Evolutionary conservation across 176 grass and related monocot genomes (phyloP).

Genomic region (Chloris gayana): DNA sequence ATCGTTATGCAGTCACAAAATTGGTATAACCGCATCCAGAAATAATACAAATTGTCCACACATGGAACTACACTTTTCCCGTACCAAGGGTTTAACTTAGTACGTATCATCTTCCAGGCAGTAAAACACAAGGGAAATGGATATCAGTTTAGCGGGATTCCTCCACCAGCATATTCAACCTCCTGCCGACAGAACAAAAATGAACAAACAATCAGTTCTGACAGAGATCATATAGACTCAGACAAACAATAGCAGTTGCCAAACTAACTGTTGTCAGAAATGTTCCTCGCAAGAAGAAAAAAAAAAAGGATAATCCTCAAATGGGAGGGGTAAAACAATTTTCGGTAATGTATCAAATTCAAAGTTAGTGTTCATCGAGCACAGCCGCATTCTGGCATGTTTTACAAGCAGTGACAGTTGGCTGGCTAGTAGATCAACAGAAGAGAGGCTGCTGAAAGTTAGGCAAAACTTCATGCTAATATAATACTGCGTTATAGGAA

Average conservation of each 20-base stretch:
- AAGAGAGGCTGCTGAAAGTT: background rate
- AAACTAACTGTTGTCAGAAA: background rate
- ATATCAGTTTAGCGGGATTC: constrained; percentile 46
- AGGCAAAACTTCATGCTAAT: background rate
- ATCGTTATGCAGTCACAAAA: background rate
- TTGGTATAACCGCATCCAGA: constrained; percentile 24
- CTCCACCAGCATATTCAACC: constrained; percentile 90
- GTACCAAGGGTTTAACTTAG: constrained; percentile 22
- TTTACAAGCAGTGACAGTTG: background rate
- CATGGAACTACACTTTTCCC: constrained; percentile 31
- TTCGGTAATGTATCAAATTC: background rate
- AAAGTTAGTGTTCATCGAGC: background rate
- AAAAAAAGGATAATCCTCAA: background rate
- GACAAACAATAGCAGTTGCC: background rate
- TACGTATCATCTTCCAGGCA: constrained; percentile 29
- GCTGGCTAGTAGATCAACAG: background rate
- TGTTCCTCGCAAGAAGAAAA: too few relatives aligned
- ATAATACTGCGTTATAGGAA: background rate
- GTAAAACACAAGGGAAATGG: constrained; percentile 23
- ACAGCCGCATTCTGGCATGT: background rate
- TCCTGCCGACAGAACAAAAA: constrained; percentile 57
- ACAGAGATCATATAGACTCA: background rate
- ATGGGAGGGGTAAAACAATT: background rate
- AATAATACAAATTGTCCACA: constrained; percentile 29
- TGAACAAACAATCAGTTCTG: background rate